Conservation (phyloP, 805 yeast genomes). For the Candida broadrunensis region DNA sequence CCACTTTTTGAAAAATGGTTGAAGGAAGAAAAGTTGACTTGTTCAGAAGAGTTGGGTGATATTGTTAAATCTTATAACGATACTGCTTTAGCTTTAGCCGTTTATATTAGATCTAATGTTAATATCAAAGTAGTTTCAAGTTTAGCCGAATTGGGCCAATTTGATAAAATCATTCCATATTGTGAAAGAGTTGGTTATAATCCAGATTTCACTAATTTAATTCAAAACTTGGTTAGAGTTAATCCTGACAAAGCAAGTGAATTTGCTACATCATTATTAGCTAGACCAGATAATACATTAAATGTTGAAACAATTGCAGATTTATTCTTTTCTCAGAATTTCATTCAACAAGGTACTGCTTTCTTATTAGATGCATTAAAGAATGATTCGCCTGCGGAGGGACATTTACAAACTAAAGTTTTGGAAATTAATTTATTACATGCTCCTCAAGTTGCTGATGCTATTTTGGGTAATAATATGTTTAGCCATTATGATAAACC, state of each 20-base stretch:
- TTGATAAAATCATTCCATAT: conserved; percentile 92
- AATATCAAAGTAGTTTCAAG: conserved; percentile 89
- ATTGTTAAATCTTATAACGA: conserved; percentile 82
- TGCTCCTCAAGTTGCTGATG: conserved; percentile 99
- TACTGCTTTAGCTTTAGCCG: conserved; percentile 81
- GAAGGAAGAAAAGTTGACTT: conserved; percentile 88
- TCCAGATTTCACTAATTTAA: conserved; percentile 86
- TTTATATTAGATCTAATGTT: conserved; percentile 77
- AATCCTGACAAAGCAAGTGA: conserved; percentile 99
- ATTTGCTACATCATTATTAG: conserved; percentile 83
- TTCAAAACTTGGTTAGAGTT: conserved; percentile 85
- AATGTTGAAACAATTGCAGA: conserved; percentile 88
- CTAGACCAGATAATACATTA: conserved; percentile 55
- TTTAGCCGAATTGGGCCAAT: conserved; percentile 93
- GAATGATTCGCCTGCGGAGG: conserved; percentile 90
- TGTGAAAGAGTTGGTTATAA: conserved; percentile 83
- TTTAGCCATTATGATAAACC: conserved; percentile 94
- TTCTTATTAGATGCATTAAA: conserved; percentile 92
- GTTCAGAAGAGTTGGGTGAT: conserved; percentile 97
- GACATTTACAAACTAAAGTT: conserved; percentile 91
- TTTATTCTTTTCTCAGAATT: conserved; percentile 90
- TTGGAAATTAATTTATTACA: conserved; percentile 89
- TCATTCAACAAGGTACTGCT: conserved; percentile 97
- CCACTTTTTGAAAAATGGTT: conserved; percentile 95
- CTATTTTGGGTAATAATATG: conserved; percentile 93